Evolutionary conservation across 352 stramenopile genomes (phyloP).

Genomic region (Phytophthora syringae): DNA sequence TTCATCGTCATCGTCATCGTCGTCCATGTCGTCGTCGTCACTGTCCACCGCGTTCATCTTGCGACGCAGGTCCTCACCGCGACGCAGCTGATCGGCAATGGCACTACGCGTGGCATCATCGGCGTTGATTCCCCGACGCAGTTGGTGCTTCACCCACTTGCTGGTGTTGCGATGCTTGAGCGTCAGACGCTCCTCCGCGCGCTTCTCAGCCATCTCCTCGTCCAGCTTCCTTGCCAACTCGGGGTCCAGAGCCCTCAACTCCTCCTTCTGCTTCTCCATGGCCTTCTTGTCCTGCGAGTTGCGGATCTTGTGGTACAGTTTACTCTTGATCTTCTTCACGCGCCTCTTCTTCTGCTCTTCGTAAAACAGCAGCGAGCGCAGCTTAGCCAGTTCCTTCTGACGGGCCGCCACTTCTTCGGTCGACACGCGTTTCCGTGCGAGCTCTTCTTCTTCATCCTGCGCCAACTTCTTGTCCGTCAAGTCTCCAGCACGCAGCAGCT

Average conservation of each 20-base stretch:
- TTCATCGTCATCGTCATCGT: slow-evolving; percentile 59
- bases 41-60: slow-evolving; percentile 91
- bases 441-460: slow-evolving; percentile 73
- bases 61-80: slow-evolving; percentile 92
- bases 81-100: slow-evolving; percentile 89
- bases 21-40: slow-evolving; percentile 67
- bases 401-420: slow-evolving; percentile 83
- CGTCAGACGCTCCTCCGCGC: slow-evolving; percentile 97
- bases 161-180: slow-evolving; percentile 98
- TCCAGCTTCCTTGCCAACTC: slow-evolving; percentile 78
- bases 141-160: slow-evolving; percentile 96
- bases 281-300: slow-evolving; percentile 93
- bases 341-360: slow-evolving; percentile 98
- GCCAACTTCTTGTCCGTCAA: slow-evolving; percentile 67
- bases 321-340: slow-evolving; percentile 99
- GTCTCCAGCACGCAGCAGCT: slow-evolving; percentile 65
- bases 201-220: slow-evolving; percentile 88
- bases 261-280: slow-evolving; percentile 86
- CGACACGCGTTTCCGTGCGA: slow-evolving; percentile 77
- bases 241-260: slow-evolving; percentile 80
- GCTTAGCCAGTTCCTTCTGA: slow-evolving; percentile 94
- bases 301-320: slow-evolving; percentile 98
- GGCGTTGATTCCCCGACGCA: slow-evolving; percentile 91
- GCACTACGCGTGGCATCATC: slow-evolving; percentile 92
- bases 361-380: slow-evolving; percentile 98